Percentiles rank a stretch among this genome's conserved stretches.
These are phyloP conservation scores for Xylariaceae sp. DNA, from an alignment of 2,329 filamentous ascomycete genomes.

Conservation along the genomic window DNA sequence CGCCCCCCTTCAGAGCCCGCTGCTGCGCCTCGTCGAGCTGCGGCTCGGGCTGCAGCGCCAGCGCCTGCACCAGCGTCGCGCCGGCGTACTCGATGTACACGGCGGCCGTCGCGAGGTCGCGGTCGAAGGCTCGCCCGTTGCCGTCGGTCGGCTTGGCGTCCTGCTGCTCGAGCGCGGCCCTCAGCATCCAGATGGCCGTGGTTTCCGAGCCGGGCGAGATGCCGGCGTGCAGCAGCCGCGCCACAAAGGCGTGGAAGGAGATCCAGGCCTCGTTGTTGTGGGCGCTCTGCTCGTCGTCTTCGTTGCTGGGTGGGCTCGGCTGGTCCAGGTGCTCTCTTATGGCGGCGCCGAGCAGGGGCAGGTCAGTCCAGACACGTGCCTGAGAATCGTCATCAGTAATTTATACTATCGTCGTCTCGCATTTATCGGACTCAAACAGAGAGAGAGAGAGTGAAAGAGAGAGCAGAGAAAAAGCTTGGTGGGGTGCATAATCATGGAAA, in stretches of 20 bases:
- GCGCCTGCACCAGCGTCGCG: slow-evolving; percentile 28
- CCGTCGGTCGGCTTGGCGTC: slow-evolving; percentile 5
- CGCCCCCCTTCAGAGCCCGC: slow-evolving; percentile 31
- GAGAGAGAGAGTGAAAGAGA: background rate
- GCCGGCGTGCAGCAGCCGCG: slow-evolving; percentile 34
- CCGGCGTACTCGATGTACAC: slow-evolving; percentile 39
- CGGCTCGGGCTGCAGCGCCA: slow-evolving; percentile 29
- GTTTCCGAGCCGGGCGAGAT: slow-evolving; percentile 23
- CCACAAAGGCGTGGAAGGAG: slow-evolving; percentile 39
- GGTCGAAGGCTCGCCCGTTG: slow-evolving; percentile 19
- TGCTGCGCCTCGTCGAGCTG: slow-evolving; percentile 26
- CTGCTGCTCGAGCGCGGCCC: slow-evolving; percentile 37
- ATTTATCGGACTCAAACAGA: background rate
- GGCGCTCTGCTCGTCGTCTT: slow-evolving; percentile 10
- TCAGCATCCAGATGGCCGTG: slow-evolving; percentile 39
- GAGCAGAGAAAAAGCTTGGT: too few species aligned
- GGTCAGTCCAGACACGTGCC: slow-evolving; percentile 34
- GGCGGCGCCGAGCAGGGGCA: slow-evolving; percentile 35
- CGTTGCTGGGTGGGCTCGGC: slow-evolving; percentile 9
- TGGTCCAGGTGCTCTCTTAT: slow-evolving; percentile 34
- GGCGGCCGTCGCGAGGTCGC: slow-evolving; percentile 32
- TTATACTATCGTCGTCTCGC: too few species aligned
- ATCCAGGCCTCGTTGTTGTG: slow-evolving; percentile 25
- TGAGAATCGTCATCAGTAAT: too few species aligned
- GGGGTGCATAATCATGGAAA: too few species aligned